Percentiles rank a stretch among this genome's conserved stretches.
phyloP scores from a whole-genome alignment of 2,329 filamentous ascomycete species.

The Talaromyces funiculosus region DNA sequence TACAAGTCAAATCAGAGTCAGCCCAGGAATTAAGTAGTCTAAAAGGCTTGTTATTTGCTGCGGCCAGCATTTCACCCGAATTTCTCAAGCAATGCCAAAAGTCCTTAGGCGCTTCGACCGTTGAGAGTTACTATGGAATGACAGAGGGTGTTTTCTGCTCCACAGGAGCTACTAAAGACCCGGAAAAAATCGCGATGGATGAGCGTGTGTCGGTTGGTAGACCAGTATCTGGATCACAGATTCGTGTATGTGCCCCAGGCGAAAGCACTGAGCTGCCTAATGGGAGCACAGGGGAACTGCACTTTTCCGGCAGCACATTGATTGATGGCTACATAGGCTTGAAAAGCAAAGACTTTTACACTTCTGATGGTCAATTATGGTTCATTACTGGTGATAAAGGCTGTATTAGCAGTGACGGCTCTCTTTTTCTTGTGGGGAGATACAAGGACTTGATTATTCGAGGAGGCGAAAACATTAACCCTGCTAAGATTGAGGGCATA shows the following conservation, averaged over 20 bases:
- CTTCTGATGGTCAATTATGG: slow-evolving; percentile 58
- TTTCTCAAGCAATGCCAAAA: not conserved
- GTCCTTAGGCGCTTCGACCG: not conserved
- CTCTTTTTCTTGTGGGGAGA: slow-evolving; percentile 66
- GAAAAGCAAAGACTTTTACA: slow-evolving; percentile 59
- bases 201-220: not conserved
- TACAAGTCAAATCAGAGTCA: not conserved
- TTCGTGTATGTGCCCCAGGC: not conserved
- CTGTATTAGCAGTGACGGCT: slow-evolving; percentile 52
- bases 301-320: not conserved
- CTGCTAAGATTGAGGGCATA: slow-evolving; percentile 62
- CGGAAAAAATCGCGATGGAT: too few species aligned
- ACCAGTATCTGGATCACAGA: not conserved
- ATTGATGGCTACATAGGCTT: slow-evolving; percentile 29
- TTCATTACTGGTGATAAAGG: slow-evolving; percentile 59
- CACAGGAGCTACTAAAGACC: too few species aligned
- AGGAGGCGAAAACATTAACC: slow-evolving; percentile 68
- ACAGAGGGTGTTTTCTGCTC: too few species aligned
- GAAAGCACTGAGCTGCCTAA: not conserved
- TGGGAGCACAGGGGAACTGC: not conserved
- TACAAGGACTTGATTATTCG: slow-evolving; percentile 78
- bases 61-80: not conserved
- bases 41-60: not conserved
- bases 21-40: not conserved
- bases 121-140: not conserved